Conservation (phyloP, 1,139 yeast species). For the Candida tetrigidarum region DNA sequence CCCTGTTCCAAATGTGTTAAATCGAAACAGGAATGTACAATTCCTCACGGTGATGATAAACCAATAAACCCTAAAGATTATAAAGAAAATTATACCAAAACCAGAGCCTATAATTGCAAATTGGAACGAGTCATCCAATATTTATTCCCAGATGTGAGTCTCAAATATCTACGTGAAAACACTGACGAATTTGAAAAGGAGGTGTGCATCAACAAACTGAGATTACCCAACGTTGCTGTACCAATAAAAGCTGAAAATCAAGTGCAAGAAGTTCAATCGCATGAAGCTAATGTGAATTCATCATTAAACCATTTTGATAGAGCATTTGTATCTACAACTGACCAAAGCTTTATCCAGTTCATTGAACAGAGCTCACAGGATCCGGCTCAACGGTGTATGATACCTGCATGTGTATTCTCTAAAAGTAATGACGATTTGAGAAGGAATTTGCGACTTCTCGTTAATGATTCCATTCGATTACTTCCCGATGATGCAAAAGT, state of each 20-base stretch:
- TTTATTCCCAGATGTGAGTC: conserved; percentile 16
- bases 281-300: not conserved
- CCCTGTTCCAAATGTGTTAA: conserved; percentile 21
- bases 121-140: conserved; percentile 21
- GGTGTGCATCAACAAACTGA: conserved; percentile 14
- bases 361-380: conserved; percentile 17
- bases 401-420: conserved; percentile 11
- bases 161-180: conserved; percentile 18
- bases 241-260: conserved; percentile 11
- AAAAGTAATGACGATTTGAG: conserved; percentile 11
- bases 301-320: conserved; percentile 15
- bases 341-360: conserved; percentile 23
- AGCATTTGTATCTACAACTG: conserved; percentile 21
- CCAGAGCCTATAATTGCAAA: conserved; percentile 18
- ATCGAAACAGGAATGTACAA: conserved; percentile 15
- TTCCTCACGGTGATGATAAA: conserved; percentile 9
- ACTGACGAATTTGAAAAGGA: conserved; percentile 20
- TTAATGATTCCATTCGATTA: conserved; percentile 15
- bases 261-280: not conserved
- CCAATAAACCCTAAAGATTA: conserved; percentile 15
- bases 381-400: conserved; percentile 7
- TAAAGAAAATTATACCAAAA: conserved; percentile 13
- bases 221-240: conserved; percentile 9
- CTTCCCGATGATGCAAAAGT: conserved; percentile 19
- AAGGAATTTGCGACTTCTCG: conserved; percentile 12